Percentiles rank a stretch among this genome's conserved stretches.
These are phyloP conservation scores for Yamadazyma atmosphaerica DNA, from an alignment of 1,139 yeast species.

Conservation along the genomic window DNA sequence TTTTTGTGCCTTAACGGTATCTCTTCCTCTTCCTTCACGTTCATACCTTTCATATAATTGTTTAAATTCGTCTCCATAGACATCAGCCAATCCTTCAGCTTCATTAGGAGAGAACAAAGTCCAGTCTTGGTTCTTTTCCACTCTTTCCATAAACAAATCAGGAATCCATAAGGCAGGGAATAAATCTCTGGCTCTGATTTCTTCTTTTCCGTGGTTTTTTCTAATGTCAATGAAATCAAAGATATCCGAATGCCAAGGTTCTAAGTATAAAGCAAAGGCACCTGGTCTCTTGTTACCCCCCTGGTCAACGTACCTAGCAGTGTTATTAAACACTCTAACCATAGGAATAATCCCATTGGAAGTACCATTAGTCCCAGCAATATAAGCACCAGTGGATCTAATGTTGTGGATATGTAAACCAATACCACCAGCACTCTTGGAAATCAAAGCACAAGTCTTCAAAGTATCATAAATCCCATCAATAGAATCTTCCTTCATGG, in stretches of 20 bases:
- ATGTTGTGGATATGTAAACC: conserved; percentile 84
- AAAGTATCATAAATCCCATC: conserved; percentile 88
- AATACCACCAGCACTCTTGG: conserved; percentile 90
- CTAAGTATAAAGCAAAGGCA: conserved; percentile 84
- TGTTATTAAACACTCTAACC: conserved; percentile 87
- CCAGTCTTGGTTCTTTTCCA: conserved; percentile 77
- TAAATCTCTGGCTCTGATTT: conserved; percentile 83
- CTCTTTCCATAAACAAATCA: conserved; percentile 87
- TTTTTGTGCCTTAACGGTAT: conserved; percentile 79
- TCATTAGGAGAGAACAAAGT: conserved; percentile 85
- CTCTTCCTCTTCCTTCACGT: conserved; percentile 66
- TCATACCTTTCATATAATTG: conserved; percentile 70
- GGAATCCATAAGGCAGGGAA: conserved; percentile 94
- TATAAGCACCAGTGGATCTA: conserved; percentile 82
- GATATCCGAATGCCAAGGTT: conserved; percentile 91
- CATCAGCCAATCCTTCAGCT: conserved; percentile 80
- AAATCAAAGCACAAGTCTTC: conserved; percentile 82
- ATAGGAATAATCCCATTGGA: conserved; percentile 88
- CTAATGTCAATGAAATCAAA: conserved; percentile 82
- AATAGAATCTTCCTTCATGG: conserved; percentile 87
- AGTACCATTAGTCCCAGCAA: conserved; percentile 88
- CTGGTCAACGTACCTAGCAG: conserved; percentile 91
- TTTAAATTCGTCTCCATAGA: conserved; percentile 81
- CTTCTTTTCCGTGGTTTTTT: conserved; percentile 91
- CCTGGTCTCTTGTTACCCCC: conserved; percentile 96